Conservation (phyloP, 2,329 filamentous ascomycete species). For the Ophiocordyceps unilateralis region DNA sequence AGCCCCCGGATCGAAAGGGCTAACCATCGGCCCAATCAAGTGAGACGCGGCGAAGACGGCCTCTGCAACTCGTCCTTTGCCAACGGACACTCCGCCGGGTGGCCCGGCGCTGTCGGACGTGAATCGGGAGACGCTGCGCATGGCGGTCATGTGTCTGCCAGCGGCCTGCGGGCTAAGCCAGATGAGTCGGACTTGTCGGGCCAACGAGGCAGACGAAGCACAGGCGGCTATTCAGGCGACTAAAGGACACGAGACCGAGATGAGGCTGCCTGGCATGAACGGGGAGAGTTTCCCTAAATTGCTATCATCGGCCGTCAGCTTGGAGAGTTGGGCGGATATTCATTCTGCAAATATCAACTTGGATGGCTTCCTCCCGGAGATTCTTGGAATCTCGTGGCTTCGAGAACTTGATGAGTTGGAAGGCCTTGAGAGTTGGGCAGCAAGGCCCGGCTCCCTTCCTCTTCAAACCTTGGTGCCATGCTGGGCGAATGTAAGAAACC, state of each 20-base stretch:
- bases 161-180: constrained; percentile 74
- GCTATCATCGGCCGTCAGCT: too few relatives aligned
- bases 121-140: constrained; percentile 63
- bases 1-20: constrained; percentile 52
- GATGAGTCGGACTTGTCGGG: constrained; percentile 58
- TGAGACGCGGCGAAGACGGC: constrained; percentile 55
- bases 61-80: constrained; percentile 47
- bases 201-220: constrained; percentile 54
- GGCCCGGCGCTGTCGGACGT: constrained; percentile 54
- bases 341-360: too few relatives aligned
- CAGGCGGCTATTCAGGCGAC: constrained; percentile 55
- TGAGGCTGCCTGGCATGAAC: background rate
- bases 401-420: too few relatives aligned
- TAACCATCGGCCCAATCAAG: constrained; percentile 42
- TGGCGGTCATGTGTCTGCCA: constrained; percentile 56
- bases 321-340: too few relatives aligned
- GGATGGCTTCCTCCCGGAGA: too few relatives aligned
- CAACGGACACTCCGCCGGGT: constrained; percentile 48
- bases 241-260: constrained; percentile 43
- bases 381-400: too few relatives aligned
- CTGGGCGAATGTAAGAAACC: background rate
- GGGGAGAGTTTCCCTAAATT: too few relatives aligned
- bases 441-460: background rate
- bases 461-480: background rate
- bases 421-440: background rate